These are phyloP conservation scores for Kwoniella sp. DNA, from an alignment of 768 basidiomycete genomes.

Conservation along the genomic window DNA sequence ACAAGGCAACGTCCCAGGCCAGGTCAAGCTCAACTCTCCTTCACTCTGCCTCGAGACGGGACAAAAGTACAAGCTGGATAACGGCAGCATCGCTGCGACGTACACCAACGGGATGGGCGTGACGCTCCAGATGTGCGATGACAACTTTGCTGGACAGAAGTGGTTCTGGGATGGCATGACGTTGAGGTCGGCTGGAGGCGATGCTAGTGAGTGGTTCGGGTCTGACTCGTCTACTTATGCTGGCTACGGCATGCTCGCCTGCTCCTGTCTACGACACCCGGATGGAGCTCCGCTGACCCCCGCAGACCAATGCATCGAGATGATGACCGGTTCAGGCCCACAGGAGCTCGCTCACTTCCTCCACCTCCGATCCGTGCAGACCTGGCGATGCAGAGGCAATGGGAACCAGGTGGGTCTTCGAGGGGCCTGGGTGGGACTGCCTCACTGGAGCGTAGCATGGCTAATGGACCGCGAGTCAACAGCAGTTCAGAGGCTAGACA, in stretches of 20 bases:
- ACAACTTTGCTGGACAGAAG: background rate
- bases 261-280: too few relatives aligned
- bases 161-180: slow-evolving; percentile 7
- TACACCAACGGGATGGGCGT: slow-evolving; percentile 1
- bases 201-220: background rate
- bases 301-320: slow-evolving; percentile 7
- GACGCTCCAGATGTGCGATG: background rate
- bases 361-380: background rate
- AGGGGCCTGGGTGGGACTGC: too few relatives aligned
- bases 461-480: too few relatives aligned
- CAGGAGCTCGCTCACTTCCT: slow-evolving; percentile 5
- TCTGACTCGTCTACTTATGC: background rate
- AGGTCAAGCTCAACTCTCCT: slow-evolving; percentile 1
- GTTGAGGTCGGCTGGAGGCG: background rate
- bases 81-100: too few relatives aligned
- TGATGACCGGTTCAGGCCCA: background rate
- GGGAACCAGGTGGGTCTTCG: background rate
- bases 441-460: too few relatives aligned
- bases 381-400: slow-evolving; percentile 4
- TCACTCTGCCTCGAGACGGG: slow-evolving; percentile 4
- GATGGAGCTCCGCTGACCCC: background rate
- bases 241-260: too few relatives aligned
- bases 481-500: too few relatives aligned
- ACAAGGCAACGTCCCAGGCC: background rate
- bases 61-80: background rate